Base-by-base conservation (phyloP, 805 yeast genomes). In the Sugiyamaella marilandica region DNA sequence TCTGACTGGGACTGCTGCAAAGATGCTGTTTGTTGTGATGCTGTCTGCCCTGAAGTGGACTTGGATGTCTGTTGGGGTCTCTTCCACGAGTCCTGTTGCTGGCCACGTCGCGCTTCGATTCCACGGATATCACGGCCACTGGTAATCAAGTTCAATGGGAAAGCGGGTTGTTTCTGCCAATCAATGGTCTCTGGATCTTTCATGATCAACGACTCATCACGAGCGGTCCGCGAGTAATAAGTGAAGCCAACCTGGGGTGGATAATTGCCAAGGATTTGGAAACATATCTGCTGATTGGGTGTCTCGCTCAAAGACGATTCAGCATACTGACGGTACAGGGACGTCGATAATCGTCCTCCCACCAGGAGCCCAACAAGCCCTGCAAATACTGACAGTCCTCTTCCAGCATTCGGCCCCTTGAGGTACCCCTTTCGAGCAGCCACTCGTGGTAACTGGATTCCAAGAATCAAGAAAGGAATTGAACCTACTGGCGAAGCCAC, bases 161-260 rank as follows among this genome's bases (percentile, higher is more conserved):
- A 59, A 7, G 51, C 26, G 34, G 57, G 50, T 37, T 52, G 53
- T 41, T 34, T 45, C 21, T 43, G 46, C 62, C 62, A 59, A 47
- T 58, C 55, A 36, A 59, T 53, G 14, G 54, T 37, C 24, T 41
- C 43, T 9, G 63, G 63, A 36, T 60, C 58, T 4, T 49, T 43
- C 62, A 60, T 57, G n/a, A 43, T 45, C 35, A 43, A 29, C 10
- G 56, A 36, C 1, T 46, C 41, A 39, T 58, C 59, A 32, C 50
- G 34, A 3, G 56, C 52, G 5, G 59, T 59, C 8, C 41, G 47
- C 14, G 46, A 29, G 26, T 57, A 60, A 44, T 60, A 60, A 16
- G 54, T 50, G 21, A 45, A 33, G 8, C 61, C 63, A n/a, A 60
- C 26, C 45, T 54, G 54, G 3, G 62, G 61, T 4, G 63, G 62